Evolutionary conservation across 208 protist species (phyloP), one percentile per base, ranked within the genome.

Genomic region (Strigomonas galati): DNA sequence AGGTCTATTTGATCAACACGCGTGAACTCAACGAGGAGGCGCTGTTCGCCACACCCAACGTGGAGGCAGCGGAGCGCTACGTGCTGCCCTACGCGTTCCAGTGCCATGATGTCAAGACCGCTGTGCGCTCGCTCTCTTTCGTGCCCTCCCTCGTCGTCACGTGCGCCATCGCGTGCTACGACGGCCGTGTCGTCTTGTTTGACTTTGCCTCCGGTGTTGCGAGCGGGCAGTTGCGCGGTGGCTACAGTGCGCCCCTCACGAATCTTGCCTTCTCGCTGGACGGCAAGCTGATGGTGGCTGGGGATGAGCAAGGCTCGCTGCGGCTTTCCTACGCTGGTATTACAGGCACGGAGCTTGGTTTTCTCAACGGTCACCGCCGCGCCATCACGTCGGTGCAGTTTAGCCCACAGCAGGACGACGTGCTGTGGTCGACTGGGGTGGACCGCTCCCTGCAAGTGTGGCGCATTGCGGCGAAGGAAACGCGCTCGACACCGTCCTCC

Each of bases 231-330:
- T 62, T 91, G 53, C 35, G 60, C 3, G 56, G 58, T 52, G 74
- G 87, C 48, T 85, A 94, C 75, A 62, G 62, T 28, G 67, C 74
- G n/a, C 84, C 91, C 2, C 26, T 96, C 31, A 85, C 78, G 10
- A 58, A 71, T 7, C 37, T 96, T 19, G 51, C 69, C 2, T 79
- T 81, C 53, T 93, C 86, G 9, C 72, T 71, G 10, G 88, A 94
- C 60, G 86, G 82, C 32, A 74, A 74, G 69, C 76, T 78, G 61
- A 79, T 96, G 54, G 82, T 85, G 15, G 82, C 86, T 1, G 88
- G 81, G 0, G 84, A 96, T 63, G 84, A 77, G 69, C 73, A 71
- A 28, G 91, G 88, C n/a, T 61, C 62, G 27, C 69, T 96, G 43
- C 67, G 69, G 23, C 49, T 96, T 12, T 84, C 75, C 23, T 74